Percentiles rank a stretch among this genome's conserved stretches.
Evolutionary conservation across 176 grass and related monocot species (phyloP).

Genomic region (Rhynchospora pubera): DNA sequence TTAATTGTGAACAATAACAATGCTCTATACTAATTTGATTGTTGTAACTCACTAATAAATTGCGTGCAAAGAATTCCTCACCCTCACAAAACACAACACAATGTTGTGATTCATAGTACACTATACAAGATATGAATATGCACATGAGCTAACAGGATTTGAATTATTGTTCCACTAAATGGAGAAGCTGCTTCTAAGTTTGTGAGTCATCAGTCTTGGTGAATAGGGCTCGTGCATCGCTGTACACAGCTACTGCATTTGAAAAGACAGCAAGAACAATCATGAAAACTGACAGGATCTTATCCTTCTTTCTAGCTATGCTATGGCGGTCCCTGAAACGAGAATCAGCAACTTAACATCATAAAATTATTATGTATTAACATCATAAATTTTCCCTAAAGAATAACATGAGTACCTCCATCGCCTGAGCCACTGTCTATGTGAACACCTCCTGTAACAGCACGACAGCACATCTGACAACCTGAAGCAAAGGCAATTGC

Average conservation of each 20-base stretch:
- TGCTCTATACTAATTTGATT: too few relatives aligned
- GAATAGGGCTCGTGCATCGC: conserved; percentile 69
- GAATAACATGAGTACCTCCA: too few relatives aligned
- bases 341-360: conserved; percentile 13
- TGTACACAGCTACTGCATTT: conserved; percentile 78
- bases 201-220: conserved; percentile 30
- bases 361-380: neutral
- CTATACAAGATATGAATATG: conserved; percentile 17
- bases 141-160: conserved; percentile 13
- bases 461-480: too few relatives aligned
- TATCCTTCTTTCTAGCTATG: conserved; percentile 68
- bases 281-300: conserved; percentile 61
- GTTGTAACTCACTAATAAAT: conserved; percentile 17
- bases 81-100: conserved; percentile 16
- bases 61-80: neutral
- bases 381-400: too few relatives aligned
- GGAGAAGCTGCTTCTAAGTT: neutral
- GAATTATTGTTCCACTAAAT: conserved; percentile 4
- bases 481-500: too few relatives aligned
- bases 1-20: too few relatives aligned
- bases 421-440: too few relatives aligned
- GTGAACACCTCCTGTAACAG: too few relatives aligned
- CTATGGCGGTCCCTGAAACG: conserved; percentile 48
- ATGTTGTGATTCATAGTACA: conserved; percentile 15
- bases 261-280: conserved; percentile 75